These are phyloP conservation scores for Rugonectria rugulosa DNA, from an alignment of 2,329 filamentous ascomycete species.

Conservation along the genomic window DNA sequence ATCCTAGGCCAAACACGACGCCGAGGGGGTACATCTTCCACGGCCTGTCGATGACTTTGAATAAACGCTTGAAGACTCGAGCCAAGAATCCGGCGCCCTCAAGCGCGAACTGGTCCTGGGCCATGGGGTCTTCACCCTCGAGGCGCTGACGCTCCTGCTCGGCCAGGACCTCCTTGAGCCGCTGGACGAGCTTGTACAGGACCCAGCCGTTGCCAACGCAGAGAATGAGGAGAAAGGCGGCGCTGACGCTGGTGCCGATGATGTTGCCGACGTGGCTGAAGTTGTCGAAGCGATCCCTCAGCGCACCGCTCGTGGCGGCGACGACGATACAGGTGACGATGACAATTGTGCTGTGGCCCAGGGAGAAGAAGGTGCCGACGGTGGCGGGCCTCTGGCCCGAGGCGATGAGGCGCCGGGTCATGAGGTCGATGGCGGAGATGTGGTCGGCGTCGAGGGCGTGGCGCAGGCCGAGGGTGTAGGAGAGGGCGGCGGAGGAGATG, in stretches of 20 bases:
- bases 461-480: constrained; percentile 87
- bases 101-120: constrained; percentile 65
- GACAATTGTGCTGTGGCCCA: constrained; percentile 94
- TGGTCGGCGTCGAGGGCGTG: constrained; percentile 99
- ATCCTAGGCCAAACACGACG: constrained; percentile 88
- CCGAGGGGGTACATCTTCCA: constrained; percentile 98
- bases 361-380: constrained; percentile 92
- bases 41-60: constrained; percentile 75
- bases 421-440: constrained; percentile 85
- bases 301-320: constrained; percentile 85
- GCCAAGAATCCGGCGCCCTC: constrained; percentile 82
- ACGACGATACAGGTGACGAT: constrained; percentile 90
- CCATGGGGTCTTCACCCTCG: constrained; percentile 29
- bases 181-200: constrained; percentile 75
- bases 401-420: constrained; percentile 88
- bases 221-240: constrained; percentile 81
- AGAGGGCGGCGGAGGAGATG: constrained; percentile 80
- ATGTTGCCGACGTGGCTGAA: constrained; percentile 86
- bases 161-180: constrained; percentile 68
- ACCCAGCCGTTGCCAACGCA: constrained; percentile 89
- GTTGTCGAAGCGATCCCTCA: constrained; percentile 80
- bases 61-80: constrained; percentile 74
- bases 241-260: constrained; percentile 87
- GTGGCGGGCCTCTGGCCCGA: constrained; percentile 86
- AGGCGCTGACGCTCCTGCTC: constrained; percentile 35